Base-by-base conservation (phyloP, 345 rosid species). In the Psidium guajava region DNA sequence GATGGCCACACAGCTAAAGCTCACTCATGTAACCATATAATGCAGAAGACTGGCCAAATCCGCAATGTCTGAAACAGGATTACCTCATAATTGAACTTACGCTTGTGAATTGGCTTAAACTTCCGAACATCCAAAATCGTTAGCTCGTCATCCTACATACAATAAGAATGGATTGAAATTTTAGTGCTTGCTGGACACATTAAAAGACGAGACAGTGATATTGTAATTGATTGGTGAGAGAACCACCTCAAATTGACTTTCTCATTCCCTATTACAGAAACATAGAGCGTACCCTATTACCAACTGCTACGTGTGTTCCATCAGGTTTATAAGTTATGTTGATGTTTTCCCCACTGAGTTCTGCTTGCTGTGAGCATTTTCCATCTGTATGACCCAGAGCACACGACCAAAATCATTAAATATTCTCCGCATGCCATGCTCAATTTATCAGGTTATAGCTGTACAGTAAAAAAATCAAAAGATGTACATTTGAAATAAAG, bases 301-400 rank as follows among this genome's bases (percentile, higher is more conserved):
- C 99, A 88, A 97, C 97, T 86, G 99, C 99, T 74, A 95, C 75
- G 80, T 96, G 99, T 25, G 98, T 93, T 59, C 98, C 98, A 53
- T 97, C 99, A 87, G 98, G 98, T 91, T 91, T 94, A 85, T 95
- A 97, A 82, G 99, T 96, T 83, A 97, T 97, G 91, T 97, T 97
- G 85, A 97, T 97, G 90, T 97, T 97, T 88, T 97, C 99, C 82
- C 99, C 98, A 87, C 97, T 97, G 84, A 97, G 99, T 87, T 97
- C 99, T 55, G 93, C 94, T 90, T 91, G 98, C 90, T 94, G 99
- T 18, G 99, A 91, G 89, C 99, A 97, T 90, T 97, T 97, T 85
- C 99, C 99, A 89, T 98, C 99, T 97, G 86, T 69, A 89, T 75
- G 82, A 84, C 52, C 49, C 80, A 36, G 22, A 21, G 47, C 22